Percentiles rank a stretch among this genome's conserved stretches.
These are phyloP conservation scores for Aspergillus clavatus DNA, from an alignment of 2,329 filamentous ascomycete genomes.

Conservation along the genomic window DNA sequence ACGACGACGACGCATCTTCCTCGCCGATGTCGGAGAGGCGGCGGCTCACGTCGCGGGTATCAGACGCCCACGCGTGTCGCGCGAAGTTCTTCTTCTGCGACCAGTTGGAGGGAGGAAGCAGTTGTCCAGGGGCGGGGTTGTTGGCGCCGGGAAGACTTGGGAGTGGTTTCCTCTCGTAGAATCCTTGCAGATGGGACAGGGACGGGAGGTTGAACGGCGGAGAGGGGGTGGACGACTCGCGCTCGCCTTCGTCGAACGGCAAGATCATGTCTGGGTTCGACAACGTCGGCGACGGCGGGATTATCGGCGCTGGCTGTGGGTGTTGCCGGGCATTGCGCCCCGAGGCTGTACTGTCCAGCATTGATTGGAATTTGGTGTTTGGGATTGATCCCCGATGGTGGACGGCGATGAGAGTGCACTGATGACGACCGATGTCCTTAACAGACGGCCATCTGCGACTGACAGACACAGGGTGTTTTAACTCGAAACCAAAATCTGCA, in stretches of 20 bases:
- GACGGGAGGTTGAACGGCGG: constrained; percentile 49
- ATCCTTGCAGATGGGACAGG: constrained; percentile 39
- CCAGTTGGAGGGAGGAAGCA: constrained; percentile 3
- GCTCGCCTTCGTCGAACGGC: constrained; percentile 61
- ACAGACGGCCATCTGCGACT: constrained; percentile 7
- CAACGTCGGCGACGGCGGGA: constrained; percentile 73
- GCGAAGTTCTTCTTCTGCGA: constrained; percentile 29
- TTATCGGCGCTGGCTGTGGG: constrained; percentile 14
- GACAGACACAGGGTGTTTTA: neutral
- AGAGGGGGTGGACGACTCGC: constrained; percentile 46
- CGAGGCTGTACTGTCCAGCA: constrained; percentile 8
- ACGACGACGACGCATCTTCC: constrained; percentile 33
- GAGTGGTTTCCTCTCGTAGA: constrained; percentile 24
- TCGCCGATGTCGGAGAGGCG: constrained; percentile 45
- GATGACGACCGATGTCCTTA: constrained; percentile 2
- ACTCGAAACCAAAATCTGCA: neutral
- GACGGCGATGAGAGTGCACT: neutral
- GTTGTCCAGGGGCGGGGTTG: constrained; percentile 1
- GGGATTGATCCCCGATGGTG: no score
- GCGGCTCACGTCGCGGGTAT: constrained; percentile 36
- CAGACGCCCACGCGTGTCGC: constrained; percentile 32
- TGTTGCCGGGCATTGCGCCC: constrained; percentile 14
- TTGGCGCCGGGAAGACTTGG: constrained; percentile 8
- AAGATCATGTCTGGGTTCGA: constrained; percentile 95
- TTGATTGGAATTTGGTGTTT: constrained; percentile 2